Conservation (phyloP, 139 green algal genomes). For the Coelastrella sp. region DNA sequence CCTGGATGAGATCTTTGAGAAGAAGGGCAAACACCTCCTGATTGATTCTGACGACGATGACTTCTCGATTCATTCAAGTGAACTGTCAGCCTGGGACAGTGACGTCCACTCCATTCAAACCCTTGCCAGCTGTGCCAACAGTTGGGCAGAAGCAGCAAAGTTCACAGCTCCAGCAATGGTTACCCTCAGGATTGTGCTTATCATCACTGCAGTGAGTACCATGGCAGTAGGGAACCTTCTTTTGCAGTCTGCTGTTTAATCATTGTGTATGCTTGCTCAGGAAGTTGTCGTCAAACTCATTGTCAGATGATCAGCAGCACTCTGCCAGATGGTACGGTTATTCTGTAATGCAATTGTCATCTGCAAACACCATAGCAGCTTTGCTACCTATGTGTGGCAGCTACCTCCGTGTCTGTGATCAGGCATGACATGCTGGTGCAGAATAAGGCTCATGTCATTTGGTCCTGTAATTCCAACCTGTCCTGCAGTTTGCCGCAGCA, state of each 20-base stretch:
- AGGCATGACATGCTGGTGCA: no score
- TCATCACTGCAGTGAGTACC: neutral
- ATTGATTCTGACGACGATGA: conserved; percentile 55
- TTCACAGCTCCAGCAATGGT: conserved; percentile 54
- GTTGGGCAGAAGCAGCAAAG: conserved; percentile 55
- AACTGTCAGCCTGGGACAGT: conserved; percentile 67
- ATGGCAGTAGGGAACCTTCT: no score
- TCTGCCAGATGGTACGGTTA: no score
- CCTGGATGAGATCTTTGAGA: conserved; percentile 40
- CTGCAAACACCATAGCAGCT: no score
- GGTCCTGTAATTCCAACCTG: neutral
- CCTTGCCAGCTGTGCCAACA: conserved; percentile 56
- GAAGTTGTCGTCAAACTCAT: no score
- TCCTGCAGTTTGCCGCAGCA: conserved; percentile 20
- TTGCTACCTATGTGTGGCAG: no score
- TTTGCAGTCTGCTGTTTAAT: no score
- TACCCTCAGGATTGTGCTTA: conserved; percentile 23
- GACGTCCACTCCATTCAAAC: conserved; percentile 62
- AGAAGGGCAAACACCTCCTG: conserved; percentile 49
- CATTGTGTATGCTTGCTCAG: no score
- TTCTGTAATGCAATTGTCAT: no score
- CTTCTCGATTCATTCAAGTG: conserved; percentile 51
- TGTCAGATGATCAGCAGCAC: no score
- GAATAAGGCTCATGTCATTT: neutral
- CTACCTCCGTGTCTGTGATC: no score